Evolutionary conservation across 2,329 filamentous ascomycete genomes (phyloP).

Genomic region (Aspergillaceae sp.): DNA sequence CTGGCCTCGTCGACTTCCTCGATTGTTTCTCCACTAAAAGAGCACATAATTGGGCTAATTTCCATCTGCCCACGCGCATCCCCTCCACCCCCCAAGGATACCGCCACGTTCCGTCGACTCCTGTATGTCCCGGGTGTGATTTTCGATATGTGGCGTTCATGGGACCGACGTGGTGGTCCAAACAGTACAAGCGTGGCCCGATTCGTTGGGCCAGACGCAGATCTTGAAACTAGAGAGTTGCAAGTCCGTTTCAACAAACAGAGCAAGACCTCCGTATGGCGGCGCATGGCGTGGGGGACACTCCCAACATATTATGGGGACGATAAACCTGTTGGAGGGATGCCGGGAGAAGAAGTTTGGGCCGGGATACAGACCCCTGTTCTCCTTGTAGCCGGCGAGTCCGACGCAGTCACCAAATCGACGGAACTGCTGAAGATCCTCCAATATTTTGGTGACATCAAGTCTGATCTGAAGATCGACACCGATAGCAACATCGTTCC

Average conservation of each 20-base stretch:
- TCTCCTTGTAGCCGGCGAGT: slow-evolving; percentile 67
- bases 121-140: slow-evolving; percentile 58
- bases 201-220: slow-evolving; percentile 48
- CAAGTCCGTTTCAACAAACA: slow-evolving; percentile 59
- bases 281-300: slow-evolving; percentile 67
- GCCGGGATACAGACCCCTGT: slow-evolving; percentile 62
- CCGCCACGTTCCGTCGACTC: slow-evolving; percentile 46
- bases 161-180: slow-evolving; percentile 70
- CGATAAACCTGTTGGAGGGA: slow-evolving; percentile 46
- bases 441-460: slow-evolving; percentile 26
- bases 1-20: slow-evolving; percentile 56
- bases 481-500: slow-evolving; percentile 19
- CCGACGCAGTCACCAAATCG: slow-evolving; percentile 67
- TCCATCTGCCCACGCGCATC: slow-evolving; percentile 71
- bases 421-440: slow-evolving; percentile 62
- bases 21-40: slow-evolving; percentile 45
- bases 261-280: slow-evolving; percentile 72
- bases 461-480: slow-evolving; percentile 17
- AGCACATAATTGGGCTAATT: slow-evolving; percentile 65
- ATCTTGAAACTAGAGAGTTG: slow-evolving; percentile 33
- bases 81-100: slow-evolving; percentile 49
- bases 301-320: slow-evolving; percentile 49
- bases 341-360: slow-evolving; percentile 67
- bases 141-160: slow-evolving; percentile 67
- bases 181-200: slow-evolving; percentile 70